phyloP scores from a whole-genome alignment of 2,329 filamentous ascomycete species.

The Xylaria sp. region DNA sequence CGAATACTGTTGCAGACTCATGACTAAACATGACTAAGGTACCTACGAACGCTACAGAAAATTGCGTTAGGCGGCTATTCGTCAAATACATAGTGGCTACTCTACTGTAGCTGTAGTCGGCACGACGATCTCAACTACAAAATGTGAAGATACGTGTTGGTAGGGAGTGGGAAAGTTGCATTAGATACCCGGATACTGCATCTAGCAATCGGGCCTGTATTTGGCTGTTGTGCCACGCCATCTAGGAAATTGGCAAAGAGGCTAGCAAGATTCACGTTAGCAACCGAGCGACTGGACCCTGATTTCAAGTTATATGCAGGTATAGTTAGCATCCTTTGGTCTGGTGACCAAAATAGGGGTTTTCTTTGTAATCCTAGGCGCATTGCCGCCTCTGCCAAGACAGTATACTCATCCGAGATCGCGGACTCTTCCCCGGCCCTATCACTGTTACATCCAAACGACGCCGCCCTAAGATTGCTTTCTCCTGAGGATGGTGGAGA shows the following conservation, averaged over 20 bases:
- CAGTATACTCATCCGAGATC: neutral
- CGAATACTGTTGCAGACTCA: neutral
- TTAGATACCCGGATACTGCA: neutral
- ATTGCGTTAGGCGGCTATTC: neutral
- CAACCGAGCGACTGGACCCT: neutral
- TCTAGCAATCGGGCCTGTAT: neutral
- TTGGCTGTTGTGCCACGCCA: neutral
- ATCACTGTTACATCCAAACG: neutral
- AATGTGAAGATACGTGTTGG: neutral
- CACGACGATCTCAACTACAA: neutral
- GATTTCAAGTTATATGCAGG: constrained; percentile 7
- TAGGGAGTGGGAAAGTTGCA: neutral
- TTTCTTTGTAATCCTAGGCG: neutral
- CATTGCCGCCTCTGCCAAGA: neutral
- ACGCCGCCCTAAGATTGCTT: constrained; percentile 32
- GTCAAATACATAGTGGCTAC: neutral
- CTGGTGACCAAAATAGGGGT: constrained; percentile 13
- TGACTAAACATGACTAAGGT: too few relatives aligned
- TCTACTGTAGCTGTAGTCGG: neutral
- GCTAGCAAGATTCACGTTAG: neutral
- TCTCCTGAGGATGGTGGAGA: constrained; percentile 8
- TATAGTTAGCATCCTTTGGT: neutral
- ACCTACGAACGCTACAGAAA: neutral
- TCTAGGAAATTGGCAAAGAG: neutral
- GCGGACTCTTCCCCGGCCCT: constrained; percentile 26